These are phyloP conservation scores for Hamamelis virginiana DNA, from an alignment of 164 flowering plant species.

Conservation along the genomic window DNA sequence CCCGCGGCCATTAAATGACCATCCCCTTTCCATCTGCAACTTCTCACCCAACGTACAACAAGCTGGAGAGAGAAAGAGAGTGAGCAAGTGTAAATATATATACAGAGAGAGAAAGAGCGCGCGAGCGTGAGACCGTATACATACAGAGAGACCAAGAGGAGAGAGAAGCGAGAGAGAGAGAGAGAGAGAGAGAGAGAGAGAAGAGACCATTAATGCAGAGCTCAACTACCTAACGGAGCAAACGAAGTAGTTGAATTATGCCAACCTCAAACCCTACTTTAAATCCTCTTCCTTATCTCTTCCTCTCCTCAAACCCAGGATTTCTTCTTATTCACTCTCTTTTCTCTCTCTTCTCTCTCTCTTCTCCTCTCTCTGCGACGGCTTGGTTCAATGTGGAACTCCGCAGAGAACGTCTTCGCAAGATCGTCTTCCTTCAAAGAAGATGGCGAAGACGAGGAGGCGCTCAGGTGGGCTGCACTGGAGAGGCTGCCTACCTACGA, in stretches of 20 bases:
- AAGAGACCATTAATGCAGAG: constrained; percentile 41
- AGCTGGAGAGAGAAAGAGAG: background rate
- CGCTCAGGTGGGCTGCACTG: constrained; percentile 89
- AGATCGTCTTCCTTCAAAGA: constrained; percentile 65
- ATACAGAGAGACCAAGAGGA: background rate
- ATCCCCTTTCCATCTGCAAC: background rate
- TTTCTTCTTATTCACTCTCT: background rate
- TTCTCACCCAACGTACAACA: background rate
- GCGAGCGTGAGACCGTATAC: too few relatives aligned
- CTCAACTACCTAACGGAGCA: constrained; percentile 38
- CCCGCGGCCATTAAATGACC: constrained; percentile 5
- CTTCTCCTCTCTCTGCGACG: constrained; percentile 5
- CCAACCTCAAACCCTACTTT: constrained; percentile 1
- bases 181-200: constrained; percentile 18
- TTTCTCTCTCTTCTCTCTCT: background rate
- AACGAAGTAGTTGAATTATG: background rate
- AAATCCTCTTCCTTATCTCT: constrained; percentile 6
- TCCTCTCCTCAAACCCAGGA: constrained; percentile 1
- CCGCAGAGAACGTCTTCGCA: constrained; percentile 61
- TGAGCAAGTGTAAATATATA: background rate
- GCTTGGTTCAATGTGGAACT: constrained; percentile 61
- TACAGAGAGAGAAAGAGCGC: constrained; percentile 10
- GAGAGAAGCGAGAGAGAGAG: constrained; percentile 3
- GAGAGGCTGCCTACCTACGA: constrained; percentile 84
- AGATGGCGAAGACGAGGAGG: constrained; percentile 78